Conservation (phyloP, 2,329 filamentous ascomycete genomes). For the Epichloe coenophiala region DNA sequence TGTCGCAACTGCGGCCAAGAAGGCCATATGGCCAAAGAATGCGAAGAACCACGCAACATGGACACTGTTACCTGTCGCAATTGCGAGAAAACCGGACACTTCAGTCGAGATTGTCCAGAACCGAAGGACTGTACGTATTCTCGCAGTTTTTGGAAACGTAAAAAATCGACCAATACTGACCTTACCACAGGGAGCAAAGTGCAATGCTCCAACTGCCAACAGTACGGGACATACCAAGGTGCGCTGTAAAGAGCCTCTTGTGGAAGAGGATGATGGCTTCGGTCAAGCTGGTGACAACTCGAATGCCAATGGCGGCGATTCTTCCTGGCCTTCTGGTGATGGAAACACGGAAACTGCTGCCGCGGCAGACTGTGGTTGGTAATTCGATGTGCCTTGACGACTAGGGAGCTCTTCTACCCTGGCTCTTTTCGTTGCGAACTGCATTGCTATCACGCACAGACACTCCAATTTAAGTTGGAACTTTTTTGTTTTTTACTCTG, state of each 20-base stretch:
- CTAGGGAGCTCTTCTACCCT: background rate
- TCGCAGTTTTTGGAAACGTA: background rate
- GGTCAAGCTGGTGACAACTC: constrained; percentile 4
- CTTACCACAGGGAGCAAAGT: constrained; percentile 23
- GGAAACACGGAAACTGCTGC: background rate
- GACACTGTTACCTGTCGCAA: constrained; percentile 42
- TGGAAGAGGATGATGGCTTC: constrained; percentile 8
- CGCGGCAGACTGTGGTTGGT: background rate
- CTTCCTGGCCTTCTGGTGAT: constrained; percentile 3
- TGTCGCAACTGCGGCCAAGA: constrained; percentile 52
- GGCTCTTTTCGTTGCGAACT: background rate
- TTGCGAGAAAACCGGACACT: constrained; percentile 48
- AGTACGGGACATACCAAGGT: constrained; percentile 27
- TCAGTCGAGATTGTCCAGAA: constrained; percentile 47
- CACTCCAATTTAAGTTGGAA: background rate
- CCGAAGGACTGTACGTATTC: constrained; percentile 28
- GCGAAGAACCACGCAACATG: constrained; percentile 30
- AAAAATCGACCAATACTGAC: background rate
- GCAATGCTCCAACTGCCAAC: constrained; percentile 24
- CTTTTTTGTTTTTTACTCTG: background rate
- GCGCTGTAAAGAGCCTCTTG: constrained; percentile 19
- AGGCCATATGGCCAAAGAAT: constrained; percentile 42
- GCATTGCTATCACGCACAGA: background rate
- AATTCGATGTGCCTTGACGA: background rate
- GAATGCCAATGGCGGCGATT: constrained; percentile 1